A percentile compares a stretch with the other conserved stretches of the same genome.
Evolutionary conservation across 228 moss, liverwort and hornwort genomes (phyloP).

Genomic region (Sphagnum magellanicum): DNA sequence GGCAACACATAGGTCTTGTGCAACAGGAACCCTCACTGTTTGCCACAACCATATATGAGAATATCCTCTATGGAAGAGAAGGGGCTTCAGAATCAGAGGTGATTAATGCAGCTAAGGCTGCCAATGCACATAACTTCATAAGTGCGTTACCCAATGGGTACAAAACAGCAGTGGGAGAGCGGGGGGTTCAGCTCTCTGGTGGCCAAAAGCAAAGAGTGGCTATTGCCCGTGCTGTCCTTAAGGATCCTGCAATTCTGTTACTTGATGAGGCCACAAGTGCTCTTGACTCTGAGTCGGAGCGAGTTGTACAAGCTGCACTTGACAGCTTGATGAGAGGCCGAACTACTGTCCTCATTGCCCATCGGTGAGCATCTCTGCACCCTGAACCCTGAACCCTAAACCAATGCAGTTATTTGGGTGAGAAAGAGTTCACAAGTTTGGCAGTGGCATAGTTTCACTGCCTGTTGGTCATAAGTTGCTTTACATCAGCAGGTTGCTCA

Average conservation of each 20-base stretch:
- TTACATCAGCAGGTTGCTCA: too few species aligned
- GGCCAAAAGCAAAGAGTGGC: constrained; percentile 65
- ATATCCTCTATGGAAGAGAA: constrained; percentile 51
- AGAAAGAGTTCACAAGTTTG: too few species aligned
- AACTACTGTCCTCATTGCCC: constrained; percentile 54
- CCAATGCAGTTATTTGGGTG: too few species aligned
- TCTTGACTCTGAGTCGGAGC: constrained; percentile 51
- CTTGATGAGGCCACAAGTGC: constrained; percentile 67
- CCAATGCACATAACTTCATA: constrained; percentile 53
- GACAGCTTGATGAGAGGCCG: constrained; percentile 51
- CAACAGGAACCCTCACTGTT: constrained; percentile 55
- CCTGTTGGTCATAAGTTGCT: too few species aligned
- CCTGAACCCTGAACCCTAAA: too few species aligned
- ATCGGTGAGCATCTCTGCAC: constrained; percentile 19
- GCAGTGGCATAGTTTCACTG: too few species aligned
- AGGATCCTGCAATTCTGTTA: constrained; percentile 46
- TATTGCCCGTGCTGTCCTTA: constrained; percentile 54
- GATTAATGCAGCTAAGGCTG: constrained; percentile 56
- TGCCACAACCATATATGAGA: constrained; percentile 55
- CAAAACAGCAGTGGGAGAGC: constrained; percentile 55
- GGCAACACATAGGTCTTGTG: constrained; percentile 56
- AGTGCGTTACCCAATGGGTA: constrained; percentile 44
- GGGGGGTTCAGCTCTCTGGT: constrained; percentile 54
- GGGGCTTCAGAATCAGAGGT: constrained; percentile 47
- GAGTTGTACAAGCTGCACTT: constrained; percentile 52